Base-by-base conservation (phyloP, 306 rosid species). In the Quercus parvula region DNA sequence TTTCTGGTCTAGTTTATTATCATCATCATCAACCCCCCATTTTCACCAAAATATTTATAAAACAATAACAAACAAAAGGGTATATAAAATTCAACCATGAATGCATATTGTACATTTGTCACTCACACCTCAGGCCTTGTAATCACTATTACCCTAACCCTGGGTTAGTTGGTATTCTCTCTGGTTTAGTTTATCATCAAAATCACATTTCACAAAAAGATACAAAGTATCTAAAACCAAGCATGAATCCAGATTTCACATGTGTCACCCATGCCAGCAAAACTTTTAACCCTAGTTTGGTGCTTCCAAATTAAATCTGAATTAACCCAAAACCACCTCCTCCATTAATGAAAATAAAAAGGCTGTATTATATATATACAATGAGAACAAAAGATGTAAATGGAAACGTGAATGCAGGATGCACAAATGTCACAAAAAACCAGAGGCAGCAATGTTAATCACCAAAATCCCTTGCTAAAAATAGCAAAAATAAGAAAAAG, bases 381-480 rank as follows among this genome's bases (percentile, higher is more conserved):
- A 68, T 83, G 73, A 71, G 67, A 58, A 61, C 88, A 73, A 80
- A 81, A 76, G 82, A 79, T 86, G 75, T 66, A 85, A 85, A 86
- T 75, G 85, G 1, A 46, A 57, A 41, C 51, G 75, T 87, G 93
- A 92, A 92, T 90, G 91, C 90, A 85, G 87, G 20, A 56, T 52
- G 90, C 87, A 91, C 97, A 90, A 93, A 90, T 93, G 97, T 90
- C 98, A 87, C 82, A 73, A 80, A 85, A 84, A 78, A 84, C 90
- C 46, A 8, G 11, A 86, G 85, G 30, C 80, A 27, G 82, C 58
- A 74, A 41, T 41, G 46, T 41, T 80, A 75, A 84, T 82, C 82
- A 74, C 61, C 79, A 73, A 78, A 80, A 79, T 79, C 27, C 83
- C 80, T 84, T 89, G 81, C 97, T 59, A 89, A 87, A 85, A 87